Evolutionary conservation across 1,139 yeast genomes (phyloP).

Genomic region (Candida sp.): DNA sequence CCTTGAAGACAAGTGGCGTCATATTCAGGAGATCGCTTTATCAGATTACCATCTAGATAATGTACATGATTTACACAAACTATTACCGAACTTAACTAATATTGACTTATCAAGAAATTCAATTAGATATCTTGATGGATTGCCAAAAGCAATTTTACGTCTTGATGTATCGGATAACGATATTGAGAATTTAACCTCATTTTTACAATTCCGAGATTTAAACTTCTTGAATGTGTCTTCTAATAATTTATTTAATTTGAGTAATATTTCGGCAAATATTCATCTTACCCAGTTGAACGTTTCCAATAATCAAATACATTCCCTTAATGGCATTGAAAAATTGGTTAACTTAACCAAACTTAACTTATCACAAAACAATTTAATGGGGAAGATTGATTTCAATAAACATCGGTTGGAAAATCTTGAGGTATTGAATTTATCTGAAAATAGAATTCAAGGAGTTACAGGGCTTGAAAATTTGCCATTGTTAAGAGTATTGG

Average conservation of each 20-base stretch:
- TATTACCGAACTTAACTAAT: slow-evolving; percentile 40
- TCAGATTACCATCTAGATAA: slow-evolving; percentile 28
- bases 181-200: slow-evolving; percentile 41
- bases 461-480: slow-evolving; percentile 35
- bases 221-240: slow-evolving; percentile 40
- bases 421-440: slow-evolving; percentile 43
- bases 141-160: slow-evolving; percentile 37
- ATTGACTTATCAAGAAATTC: slow-evolving; percentile 41
- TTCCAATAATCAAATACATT: slow-evolving; percentile 27
- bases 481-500: slow-evolving; percentile 34
- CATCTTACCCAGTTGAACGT: slow-evolving; percentile 36
- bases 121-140: slow-evolving; percentile 44
- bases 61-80: slow-evolving; percentile 40
- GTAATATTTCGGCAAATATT: slow-evolving; percentile 27
- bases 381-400: slow-evolving; percentile 39
- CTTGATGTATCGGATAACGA: slow-evolving; percentile 35
- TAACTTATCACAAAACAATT: slow-evolving; percentile 40
- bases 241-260: slow-evolving; percentile 34
- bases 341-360: slow-evolving; percentile 39
- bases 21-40: slow-evolving; percentile 33
- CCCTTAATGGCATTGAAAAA: slow-evolving; percentile 34
- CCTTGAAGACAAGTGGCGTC: slow-evolving; percentile 37
- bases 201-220: slow-evolving; percentile 35
- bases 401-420: slow-evolving; percentile 28
- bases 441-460: slow-evolving; percentile 35